Base-by-base conservation (phyloP, 2,329 filamentous ascomycete genomes). In the Penicillium psychrosexuale region DNA sequence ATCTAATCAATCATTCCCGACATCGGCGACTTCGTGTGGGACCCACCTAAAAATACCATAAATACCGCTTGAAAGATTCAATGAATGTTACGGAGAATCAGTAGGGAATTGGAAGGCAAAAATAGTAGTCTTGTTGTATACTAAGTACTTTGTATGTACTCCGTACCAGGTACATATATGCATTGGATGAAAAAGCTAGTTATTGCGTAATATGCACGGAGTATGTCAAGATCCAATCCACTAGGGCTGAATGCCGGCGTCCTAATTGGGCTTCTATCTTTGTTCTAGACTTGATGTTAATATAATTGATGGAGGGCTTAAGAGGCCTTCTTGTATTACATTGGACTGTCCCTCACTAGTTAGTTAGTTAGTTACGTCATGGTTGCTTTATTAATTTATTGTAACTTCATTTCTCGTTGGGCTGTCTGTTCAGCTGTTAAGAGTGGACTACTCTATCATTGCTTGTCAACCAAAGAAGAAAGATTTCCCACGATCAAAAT, bases 1-100 rank as follows among this genome's bases (percentile, higher is more conserved):
- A 55, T 55, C 53, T 55, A 52, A 55, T 55, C 53, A 55, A 55
- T 55, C 51, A 38, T 36, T 33, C 33, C 53, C 53, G 53, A 55
- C 24, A 55, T 55, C 53, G 53, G 48, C 42, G 11, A n/a, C 6
- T 40, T 45, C 39, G 36, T 31, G 11, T 45, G 30, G 44, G 33
- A 13, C 27, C 40, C 51, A 55, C 40, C 4, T 17, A 19, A 15
- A 15, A 11, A 24, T 40, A 42, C 37, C 8, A n/a, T 5, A 31
- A 15, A 30, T 39, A 39, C 27, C 4, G 13, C 1, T 36, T 17
- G 15, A 7, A 27, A 11, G 8, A 42, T 42, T 27, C 22, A 27
- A 40, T 40, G 15, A 27, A 27, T 27, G 8, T 36, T 17, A 36
- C n/a, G 9, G n/a, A 13, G 31, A 33, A 15, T n/a, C 3, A 8